phyloP scores from a whole-genome alignment of 805 yeast genomes.

The Wickerhamomyces ciferrii region DNA sequence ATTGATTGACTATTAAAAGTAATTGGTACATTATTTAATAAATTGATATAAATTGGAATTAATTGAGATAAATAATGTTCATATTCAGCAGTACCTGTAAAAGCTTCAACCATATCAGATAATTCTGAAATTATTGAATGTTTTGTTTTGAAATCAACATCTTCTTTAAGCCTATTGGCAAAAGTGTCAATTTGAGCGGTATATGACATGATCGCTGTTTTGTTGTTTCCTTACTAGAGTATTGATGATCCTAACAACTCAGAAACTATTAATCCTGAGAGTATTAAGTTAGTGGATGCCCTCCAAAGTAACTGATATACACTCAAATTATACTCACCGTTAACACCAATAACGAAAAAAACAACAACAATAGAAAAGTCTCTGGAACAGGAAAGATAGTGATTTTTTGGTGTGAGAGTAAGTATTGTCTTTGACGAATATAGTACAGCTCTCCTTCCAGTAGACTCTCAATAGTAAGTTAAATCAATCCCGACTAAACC shows the following conservation, averaged over 20 bases:
- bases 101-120: constrained; percentile 81
- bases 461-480: too few relatives aligned
- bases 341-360: neutral
- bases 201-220: constrained; percentile 25
- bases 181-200: constrained; percentile 58
- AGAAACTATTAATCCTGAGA: too few relatives aligned
- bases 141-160: constrained; percentile 51
- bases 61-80: constrained; percentile 65
- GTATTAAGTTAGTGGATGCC: neutral
- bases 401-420: too few relatives aligned
- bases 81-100: constrained; percentile 77
- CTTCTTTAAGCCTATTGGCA: constrained; percentile 52
- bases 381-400: neutral
- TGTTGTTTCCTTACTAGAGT: too few relatives aligned
- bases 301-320: too few relatives aligned
- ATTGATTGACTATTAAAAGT: constrained; percentile 59
- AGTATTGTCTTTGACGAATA: neutral
- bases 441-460: neutral
- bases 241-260: too few relatives aligned
- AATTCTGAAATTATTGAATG: constrained; percentile 75
- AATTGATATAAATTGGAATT: constrained; percentile 62
- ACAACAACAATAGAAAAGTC: neutral
- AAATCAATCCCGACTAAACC: neutral
- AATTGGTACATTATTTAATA: constrained; percentile 66
- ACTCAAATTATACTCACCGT: neutral